Evolutionary conservation across 2,329 filamentous ascomycete species (phyloP).

Genomic region (Trichoderma atroviride): DNA sequence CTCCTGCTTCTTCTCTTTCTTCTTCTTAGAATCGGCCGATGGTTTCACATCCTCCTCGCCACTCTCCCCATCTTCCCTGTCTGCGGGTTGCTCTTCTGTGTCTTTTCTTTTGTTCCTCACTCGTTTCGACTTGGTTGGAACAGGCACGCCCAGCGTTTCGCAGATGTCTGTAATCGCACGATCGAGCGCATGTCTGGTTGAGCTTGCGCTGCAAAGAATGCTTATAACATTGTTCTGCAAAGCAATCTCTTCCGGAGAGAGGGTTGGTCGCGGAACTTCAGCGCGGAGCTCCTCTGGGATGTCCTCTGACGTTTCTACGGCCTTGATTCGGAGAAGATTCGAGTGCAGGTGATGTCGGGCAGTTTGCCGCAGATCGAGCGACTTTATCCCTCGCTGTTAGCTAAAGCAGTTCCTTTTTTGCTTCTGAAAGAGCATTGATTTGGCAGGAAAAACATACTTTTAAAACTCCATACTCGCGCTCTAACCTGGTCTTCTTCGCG

Average conservation of each 20-base stretch:
- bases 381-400: slow-evolving; percentile 40
- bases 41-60: background rate
- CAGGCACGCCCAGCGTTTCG: slow-evolving; percentile 49
- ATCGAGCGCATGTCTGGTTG: slow-evolving; percentile 53
- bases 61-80: slow-evolving; percentile 19
- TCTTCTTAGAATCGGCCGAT: slow-evolving; percentile 25
- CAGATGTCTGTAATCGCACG: slow-evolving; percentile 55
- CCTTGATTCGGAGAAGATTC: slow-evolving; percentile 57
- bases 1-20: slow-evolving; percentile 29
- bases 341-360: slow-evolving; percentile 60
- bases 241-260: slow-evolving; percentile 54
- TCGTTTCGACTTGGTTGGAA: slow-evolving; percentile 47
- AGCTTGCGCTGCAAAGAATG: slow-evolving; percentile 55
- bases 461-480: slow-evolving; percentile 60
- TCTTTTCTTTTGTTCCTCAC: slow-evolving; percentile 38
- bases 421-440: background rate
- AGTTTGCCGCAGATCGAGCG: slow-evolving; percentile 60
- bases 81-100: slow-evolving; percentile 37
- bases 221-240: slow-evolving; percentile 64
- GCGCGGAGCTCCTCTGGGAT: slow-evolving; percentile 53
- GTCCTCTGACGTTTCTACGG: slow-evolving; percentile 53
- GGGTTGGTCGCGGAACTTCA: slow-evolving; percentile 52
- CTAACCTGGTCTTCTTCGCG: slow-evolving; percentile 61
- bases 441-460: slow-evolving; percentile 45
- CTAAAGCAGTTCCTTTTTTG: background rate